Conservation (phyloP, 2,329 filamentous ascomycete species). For the Aureobasidium uvarum region DNA sequence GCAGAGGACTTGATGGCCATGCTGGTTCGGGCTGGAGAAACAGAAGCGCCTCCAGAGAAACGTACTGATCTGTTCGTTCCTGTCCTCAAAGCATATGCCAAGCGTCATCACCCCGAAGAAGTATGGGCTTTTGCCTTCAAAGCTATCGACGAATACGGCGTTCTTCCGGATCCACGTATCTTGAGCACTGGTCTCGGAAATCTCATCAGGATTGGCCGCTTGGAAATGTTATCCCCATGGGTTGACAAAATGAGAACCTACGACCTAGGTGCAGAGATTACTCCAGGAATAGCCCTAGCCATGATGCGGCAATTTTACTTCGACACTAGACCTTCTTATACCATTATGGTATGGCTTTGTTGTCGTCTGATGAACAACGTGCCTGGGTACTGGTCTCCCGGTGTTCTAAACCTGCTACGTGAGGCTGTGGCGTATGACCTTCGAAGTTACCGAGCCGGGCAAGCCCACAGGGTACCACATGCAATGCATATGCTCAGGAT, state of each 20-base stretch:
- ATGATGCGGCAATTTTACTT: slow-evolving; percentile 34
- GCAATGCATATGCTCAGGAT: slow-evolving; percentile 7
- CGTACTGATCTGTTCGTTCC: slow-evolving; percentile 22
- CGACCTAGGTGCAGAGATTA: slow-evolving; percentile 30
- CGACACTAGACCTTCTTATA: slow-evolving; percentile 33
- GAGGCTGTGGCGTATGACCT: slow-evolving; percentile 35
- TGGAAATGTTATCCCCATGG: slow-evolving; percentile 34
- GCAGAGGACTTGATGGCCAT: slow-evolving; percentile 26
- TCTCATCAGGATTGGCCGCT: slow-evolving; percentile 30
- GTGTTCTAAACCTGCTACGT: slow-evolving; percentile 31
- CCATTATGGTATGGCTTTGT: slow-evolving; percentile 34
- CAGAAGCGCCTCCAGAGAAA: not conserved
- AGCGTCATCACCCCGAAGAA: slow-evolving; percentile 31
- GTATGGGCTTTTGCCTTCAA: slow-evolving; percentile 34
- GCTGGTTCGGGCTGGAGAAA: not conserved
- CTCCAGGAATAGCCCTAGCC: slow-evolving; percentile 28
- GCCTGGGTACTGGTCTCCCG: slow-evolving; percentile 29
- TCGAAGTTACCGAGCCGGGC: slow-evolving; percentile 26
- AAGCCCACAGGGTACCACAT: not conserved
- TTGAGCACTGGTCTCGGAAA: slow-evolving; percentile 32
- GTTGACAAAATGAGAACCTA: slow-evolving; percentile 29
- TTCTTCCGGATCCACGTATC: slow-evolving; percentile 33
- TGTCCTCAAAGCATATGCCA: slow-evolving; percentile 26
- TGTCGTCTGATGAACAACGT: slow-evolving; percentile 29
- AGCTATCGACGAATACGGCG: slow-evolving; percentile 30